Percentiles rank a stretch among this genome's conserved stretches.
Evolutionary conservation across 495 filamentous ascomycete species (phyloP).

Genomic region (Aspergillus haitiensis): DNA sequence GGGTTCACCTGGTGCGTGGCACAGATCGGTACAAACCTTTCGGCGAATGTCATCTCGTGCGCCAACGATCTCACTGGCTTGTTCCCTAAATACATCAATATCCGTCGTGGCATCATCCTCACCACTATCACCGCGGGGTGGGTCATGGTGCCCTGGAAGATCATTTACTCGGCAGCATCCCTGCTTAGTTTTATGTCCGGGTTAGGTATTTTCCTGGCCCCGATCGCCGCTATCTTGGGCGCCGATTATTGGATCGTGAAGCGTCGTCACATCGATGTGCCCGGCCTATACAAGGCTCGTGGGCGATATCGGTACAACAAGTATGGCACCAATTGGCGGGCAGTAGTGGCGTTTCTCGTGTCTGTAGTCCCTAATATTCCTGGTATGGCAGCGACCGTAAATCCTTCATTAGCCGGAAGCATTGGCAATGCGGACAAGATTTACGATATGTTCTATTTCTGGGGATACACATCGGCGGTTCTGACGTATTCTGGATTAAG

Average conservation of each 20-base stretch:
- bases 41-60: slow-evolving; percentile 7
- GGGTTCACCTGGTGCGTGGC: slow-evolving; percentile 12
- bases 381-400: slow-evolving; percentile 8
- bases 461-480: slow-evolving; percentile 1
- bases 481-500: slow-evolving; percentile 1
- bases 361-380: slow-evolving; percentile 10
- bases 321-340: slow-evolving; percentile 7
- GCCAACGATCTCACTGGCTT: slow-evolving; percentile 1
- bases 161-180: slow-evolving; percentile 7
- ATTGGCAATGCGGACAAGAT: slow-evolving; percentile 6
- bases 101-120: slow-evolving; percentile 8
- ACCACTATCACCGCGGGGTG: slow-evolving; percentile 9
- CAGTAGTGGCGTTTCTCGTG: background rate
- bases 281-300: background rate
- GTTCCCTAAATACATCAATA: slow-evolving; percentile 13
- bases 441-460: slow-evolving; percentile 12
- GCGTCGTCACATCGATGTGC: slow-evolving; percentile 7
- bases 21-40: slow-evolving; percentile 11
- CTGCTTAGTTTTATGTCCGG: slow-evolving; percentile 14
- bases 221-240: slow-evolving; percentile 3
- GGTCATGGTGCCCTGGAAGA: slow-evolving; percentile 12
- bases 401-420: background rate
- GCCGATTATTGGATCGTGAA: slow-evolving; percentile 12
- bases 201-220: slow-evolving; percentile 6
- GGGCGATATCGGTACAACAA: slow-evolving; percentile 7